These are phyloP conservation scores for Glarea lozoyensis DNA, from an alignment of 495 filamentous ascomycete species.

Conservation along the genomic window DNA sequence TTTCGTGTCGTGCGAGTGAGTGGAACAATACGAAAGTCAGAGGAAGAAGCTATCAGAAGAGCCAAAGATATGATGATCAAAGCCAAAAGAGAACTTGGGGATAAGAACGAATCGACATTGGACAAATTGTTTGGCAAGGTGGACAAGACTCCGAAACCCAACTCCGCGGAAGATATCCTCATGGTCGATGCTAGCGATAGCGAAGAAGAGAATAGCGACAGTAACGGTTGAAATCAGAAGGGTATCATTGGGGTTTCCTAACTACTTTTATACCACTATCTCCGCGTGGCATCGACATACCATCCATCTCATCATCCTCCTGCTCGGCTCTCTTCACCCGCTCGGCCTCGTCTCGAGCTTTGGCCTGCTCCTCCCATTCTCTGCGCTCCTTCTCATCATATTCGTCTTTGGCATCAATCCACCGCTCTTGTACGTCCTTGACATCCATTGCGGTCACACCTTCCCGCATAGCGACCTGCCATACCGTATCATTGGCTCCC, in stretches of 20 bases:
- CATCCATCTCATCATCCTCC: constrained; percentile 23
- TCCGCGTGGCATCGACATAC: constrained; percentile 17
- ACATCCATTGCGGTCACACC: constrained; percentile 71
- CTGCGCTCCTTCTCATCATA: constrained; percentile 73
- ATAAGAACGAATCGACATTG: constrained; percentile 26
- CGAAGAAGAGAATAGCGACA: constrained; percentile 6
- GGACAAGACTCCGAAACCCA: constrained; percentile 17
- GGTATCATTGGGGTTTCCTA: constrained; percentile 31
- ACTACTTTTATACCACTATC: constrained; percentile 31
- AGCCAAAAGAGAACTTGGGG: constrained; percentile 31
- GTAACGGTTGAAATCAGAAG: constrained; percentile 29
- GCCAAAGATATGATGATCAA: constrained; percentile 62
- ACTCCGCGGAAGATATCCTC: constrained; percentile 23
- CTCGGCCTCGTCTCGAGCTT: constrained; percentile 21
- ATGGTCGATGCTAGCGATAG: constrained; percentile 37
- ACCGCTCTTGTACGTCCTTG: constrained; percentile 86
- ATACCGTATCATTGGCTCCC: constrained; percentile 86
- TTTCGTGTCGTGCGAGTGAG: constrained; percentile 85
- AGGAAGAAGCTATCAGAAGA: constrained; percentile 77
- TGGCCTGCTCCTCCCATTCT: constrained; percentile 54
- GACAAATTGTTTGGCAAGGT: constrained; percentile 31
- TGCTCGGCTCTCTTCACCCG: constrained; percentile 22
- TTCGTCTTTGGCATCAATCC: constrained; percentile 82
- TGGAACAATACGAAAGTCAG: constrained; percentile 85
- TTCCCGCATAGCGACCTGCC: constrained; percentile 90